A percentile compares a stretch with the other conserved stretches of the same genome.
Conservation (phyloP, 1,284 basidiomycete genomes). For the Lignosus rhinocerotis region DNA sequence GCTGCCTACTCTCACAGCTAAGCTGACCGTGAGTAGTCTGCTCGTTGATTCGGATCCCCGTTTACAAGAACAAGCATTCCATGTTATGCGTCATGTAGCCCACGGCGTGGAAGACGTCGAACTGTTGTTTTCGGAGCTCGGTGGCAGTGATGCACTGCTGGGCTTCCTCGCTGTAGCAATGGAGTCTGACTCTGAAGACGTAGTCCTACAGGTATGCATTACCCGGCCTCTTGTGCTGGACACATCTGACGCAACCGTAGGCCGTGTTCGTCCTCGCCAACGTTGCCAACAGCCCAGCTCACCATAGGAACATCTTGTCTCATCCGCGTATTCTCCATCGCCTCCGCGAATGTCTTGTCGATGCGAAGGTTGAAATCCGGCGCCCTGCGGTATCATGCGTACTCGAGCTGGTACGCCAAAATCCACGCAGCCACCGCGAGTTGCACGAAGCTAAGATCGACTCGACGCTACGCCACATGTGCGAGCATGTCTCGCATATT, state of each 20-base stretch:
- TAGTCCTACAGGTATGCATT: constrained; percentile 50
- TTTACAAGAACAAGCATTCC: constrained; percentile 68
- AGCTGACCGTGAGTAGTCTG: constrained; percentile 38
- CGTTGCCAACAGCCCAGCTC: constrained; percentile 55
- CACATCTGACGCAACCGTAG: constrained; percentile 32
- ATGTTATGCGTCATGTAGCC: constrained; percentile 62
- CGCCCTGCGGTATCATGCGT: constrained; percentile 60
- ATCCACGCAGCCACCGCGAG: constrained; percentile 37
- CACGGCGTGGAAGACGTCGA: constrained; percentile 62
- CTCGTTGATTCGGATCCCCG: constrained; percentile 49
- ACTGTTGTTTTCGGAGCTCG: constrained; percentile 55
- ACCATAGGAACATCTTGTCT: constrained; percentile 49
- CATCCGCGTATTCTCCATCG: constrained; percentile 51
- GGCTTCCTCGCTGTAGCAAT: constrained; percentile 46
- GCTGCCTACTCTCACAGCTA: background rate
- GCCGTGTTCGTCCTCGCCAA: constrained; percentile 63
- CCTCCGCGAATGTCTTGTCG: constrained; percentile 56
- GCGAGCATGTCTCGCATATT: constrained; percentile 45
- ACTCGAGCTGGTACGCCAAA: constrained; percentile 46
- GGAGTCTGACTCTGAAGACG: constrained; percentile 48
- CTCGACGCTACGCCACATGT: constrained; percentile 46
- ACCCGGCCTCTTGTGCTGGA: background rate
- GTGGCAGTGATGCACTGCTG: constrained; percentile 46
- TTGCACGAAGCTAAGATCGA: constrained; percentile 47
- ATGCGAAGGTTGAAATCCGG: constrained; percentile 56